Percentiles rank a stretch among this genome's conserved stretches.
phyloP scores from a whole-genome alignment of 495 filamentous ascomycete species.

The Penicillium steckii region DNA sequence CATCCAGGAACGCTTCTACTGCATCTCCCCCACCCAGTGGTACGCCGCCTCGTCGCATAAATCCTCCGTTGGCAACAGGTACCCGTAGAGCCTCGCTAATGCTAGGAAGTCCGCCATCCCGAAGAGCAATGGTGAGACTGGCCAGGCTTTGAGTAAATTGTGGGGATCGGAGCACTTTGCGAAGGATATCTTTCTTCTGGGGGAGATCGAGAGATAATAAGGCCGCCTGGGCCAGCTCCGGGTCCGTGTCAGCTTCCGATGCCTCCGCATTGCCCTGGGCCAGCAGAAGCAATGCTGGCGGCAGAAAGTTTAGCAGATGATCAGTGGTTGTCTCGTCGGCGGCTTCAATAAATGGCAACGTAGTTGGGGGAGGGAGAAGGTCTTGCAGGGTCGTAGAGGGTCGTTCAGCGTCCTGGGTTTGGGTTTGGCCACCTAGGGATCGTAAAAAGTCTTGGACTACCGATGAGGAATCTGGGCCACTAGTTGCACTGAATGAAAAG shows the following conservation, averaged over 20 bases:
- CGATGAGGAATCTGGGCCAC: conserved; percentile 54
- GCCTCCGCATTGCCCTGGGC: conserved; percentile 62
- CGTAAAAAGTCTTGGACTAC: conserved; percentile 84
- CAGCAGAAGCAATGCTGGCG: conserved; percentile 68
- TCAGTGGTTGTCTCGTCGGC: conserved; percentile 65
- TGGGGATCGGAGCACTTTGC: conserved; percentile 81
- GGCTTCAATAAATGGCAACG: conserved; percentile 71
- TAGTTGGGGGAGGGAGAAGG: conserved; percentile 72
- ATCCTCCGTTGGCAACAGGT: conserved; percentile 76
- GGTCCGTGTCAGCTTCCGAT: conserved; percentile 59
- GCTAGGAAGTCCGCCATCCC: conserved; percentile 89
- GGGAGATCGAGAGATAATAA: conserved; percentile 68
- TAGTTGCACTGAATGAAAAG: conserved; percentile 32
- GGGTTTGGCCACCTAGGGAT: conserved; percentile 63
- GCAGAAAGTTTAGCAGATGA: conserved; percentile 72
- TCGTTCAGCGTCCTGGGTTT: conserved; percentile 52
- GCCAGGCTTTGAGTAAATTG: conserved; percentile 86
- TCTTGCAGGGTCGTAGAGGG: conserved; percentile 84
- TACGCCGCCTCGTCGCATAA: conserved; percentile 66
- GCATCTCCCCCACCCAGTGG: conserved; percentile 87
- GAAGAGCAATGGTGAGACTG: conserved; percentile 79
- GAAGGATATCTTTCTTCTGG: conserved; percentile 80
- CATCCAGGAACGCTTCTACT: conserved; percentile 85
- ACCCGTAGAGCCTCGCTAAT: conserved; percentile 84
- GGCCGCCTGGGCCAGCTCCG: conserved; percentile 65